A percentile compares a stretch with the other conserved stretches of the same genome.
Evolutionary conservation across 2,329 filamentous ascomycete species (phyloP).

Genomic region (Aspergillus fischeri): DNA sequence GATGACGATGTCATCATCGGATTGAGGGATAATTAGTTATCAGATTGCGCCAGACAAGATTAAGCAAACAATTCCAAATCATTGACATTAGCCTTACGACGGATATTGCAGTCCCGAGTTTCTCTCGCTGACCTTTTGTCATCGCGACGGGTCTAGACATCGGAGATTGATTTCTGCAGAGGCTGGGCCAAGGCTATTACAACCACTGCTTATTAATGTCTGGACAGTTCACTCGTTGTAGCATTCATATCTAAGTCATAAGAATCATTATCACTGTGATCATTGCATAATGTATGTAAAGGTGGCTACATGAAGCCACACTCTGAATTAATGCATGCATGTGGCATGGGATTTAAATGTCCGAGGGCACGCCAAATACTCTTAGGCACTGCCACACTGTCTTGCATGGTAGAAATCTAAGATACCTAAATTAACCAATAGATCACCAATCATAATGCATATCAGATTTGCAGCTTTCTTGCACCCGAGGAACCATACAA

Average conservation of each 20-base stretch:
- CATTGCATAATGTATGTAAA: neutral
- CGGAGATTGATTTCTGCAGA: neutral
- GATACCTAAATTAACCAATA: neutral
- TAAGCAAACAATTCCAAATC: neutral
- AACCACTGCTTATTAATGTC: neutral
- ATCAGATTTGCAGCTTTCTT: no score
- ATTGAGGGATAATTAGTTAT: no score
- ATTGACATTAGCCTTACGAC: neutral
- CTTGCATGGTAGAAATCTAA: neutral
- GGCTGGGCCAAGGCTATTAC: neutral
- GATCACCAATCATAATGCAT: neutral
- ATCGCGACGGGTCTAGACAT: neutral
- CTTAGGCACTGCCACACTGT: neutral
- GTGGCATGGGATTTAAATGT: neutral
- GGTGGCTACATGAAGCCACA: neutral
- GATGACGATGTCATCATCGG: neutral
- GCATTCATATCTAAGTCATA: neutral
- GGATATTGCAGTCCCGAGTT: neutral
- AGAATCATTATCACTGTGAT: neutral
- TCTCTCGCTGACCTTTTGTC: neutral
- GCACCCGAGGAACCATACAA: neutral
- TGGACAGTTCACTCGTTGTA: neutral
- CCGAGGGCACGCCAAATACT: neutral
- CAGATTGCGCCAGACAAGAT: neutral
- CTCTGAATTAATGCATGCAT: neutral